Base-by-base conservation (phyloP, 2,329 filamentous ascomycete genomes). In the Nothopassalora personata region DNA sequence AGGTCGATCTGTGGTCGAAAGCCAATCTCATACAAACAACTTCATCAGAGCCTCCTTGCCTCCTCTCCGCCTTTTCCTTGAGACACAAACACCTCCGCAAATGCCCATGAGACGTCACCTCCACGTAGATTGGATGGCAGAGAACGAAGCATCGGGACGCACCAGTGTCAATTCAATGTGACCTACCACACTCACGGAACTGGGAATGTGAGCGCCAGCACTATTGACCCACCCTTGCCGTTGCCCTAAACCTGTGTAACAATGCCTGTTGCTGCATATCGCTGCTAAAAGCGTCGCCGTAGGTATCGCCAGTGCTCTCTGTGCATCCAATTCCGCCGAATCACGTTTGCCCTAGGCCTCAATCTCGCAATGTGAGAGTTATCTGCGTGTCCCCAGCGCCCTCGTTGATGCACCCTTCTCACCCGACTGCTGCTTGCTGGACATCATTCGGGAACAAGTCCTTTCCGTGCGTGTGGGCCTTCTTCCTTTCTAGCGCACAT, bases 11-110 rank as follows among this genome's bases (percentile, higher is more conserved):
- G 46, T 27, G 10, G 28, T 11, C 46, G 19, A 11, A 49, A 28
- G 46, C n/a, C 46, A 13, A 49, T 49, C 46, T 49, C 23, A 18
- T 10, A 30, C 46, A 30, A 27, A 28, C 19, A 28, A 49, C 46
- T 23, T 23, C 23, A 15, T 43, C 39, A 18, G 13, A 13, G 28
- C 49, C 49, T 19, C 49, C 30, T 34, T 51, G 27, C 30, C 11
- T 31, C 27, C 39, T 48, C 53, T n/a, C 39, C 43, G 30, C 18
- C 28, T 31, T 49, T 23, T 9, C 5, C 30, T 30, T 27, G 39
- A 19, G 3, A 31, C 56, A 58, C 56, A 54, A 54, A 58, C 50
- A 33, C 56, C 49, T 30, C 34, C 55, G 33, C 55, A 34, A 11
- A 48, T 33, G 56, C 18, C 39, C 50, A 48, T 39, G 56, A 43